phyloP scores from a whole-genome alignment of 2,329 filamentous ascomycete species.

The Fusarium sp. region DNA sequence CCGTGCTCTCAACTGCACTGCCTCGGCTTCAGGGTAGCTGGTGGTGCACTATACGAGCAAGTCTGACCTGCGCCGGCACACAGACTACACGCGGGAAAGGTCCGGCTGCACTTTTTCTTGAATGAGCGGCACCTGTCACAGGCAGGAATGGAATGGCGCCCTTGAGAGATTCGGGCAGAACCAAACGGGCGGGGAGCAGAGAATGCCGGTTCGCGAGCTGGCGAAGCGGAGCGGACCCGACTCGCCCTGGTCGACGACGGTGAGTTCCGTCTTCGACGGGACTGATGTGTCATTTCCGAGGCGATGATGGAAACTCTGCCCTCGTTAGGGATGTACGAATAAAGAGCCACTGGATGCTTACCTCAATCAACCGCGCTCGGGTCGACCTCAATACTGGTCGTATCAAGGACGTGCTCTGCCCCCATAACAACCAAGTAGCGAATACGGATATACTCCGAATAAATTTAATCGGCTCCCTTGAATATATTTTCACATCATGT shows the following conservation, averaged over 20 bases:
- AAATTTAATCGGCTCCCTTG: not conserved
- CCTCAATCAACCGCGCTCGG: not conserved
- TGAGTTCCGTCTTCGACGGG: not conserved
- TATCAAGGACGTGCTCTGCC: not conserved
- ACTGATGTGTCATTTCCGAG: not conserved
- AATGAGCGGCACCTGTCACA: slow-evolving; percentile 55
- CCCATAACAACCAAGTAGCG: not conserved
- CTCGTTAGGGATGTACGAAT: not conserved
- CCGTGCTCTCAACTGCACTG: not conserved
- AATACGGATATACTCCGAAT: not conserved
- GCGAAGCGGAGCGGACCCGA: not conserved
- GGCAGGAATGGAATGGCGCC: slow-evolving; percentile 15
- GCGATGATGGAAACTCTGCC: not conserved
- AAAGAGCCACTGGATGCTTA: not conserved
- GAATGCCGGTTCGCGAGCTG: not conserved
- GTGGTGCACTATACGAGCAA: slow-evolving; percentile 47
- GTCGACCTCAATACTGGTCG: not conserved
- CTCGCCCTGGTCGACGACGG: not conserved
- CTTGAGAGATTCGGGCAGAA: not conserved
- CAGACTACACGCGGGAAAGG: slow-evolving; percentile 50
- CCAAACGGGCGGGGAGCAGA: not conserved
- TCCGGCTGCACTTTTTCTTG: slow-evolving; percentile 56
- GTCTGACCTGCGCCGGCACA: slow-evolving; percentile 50
- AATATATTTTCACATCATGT: not conserved
- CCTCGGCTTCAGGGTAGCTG: slow-evolving; percentile 33